phyloP scores from a whole-genome alignment of 1,284 basidiomycete species.

The Apiotrichum gracile region DNA sequence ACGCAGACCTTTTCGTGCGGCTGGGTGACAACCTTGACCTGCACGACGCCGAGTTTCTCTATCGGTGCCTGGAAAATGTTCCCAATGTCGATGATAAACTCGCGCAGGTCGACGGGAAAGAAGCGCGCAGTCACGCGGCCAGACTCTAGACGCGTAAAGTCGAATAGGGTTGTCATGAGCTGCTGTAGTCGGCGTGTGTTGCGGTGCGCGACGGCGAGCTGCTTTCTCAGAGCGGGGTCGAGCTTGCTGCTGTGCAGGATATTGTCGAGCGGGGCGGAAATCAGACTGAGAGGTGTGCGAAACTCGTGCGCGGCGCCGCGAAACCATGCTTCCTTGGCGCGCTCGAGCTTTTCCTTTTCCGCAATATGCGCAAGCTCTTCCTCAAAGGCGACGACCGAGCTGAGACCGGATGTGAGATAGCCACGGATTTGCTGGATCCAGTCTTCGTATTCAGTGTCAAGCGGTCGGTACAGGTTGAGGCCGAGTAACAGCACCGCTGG shows the following conservation, averaged over 20 bases:
- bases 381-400: constrained; percentile 38
- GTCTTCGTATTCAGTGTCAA: constrained; percentile 38
- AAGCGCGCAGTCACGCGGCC: constrained; percentile 41
- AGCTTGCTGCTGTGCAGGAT: constrained; percentile 1
- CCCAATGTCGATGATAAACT: constrained; percentile 41
- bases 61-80: constrained; percentile 42
- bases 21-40: constrained; percentile 20
- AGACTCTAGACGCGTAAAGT: constrained; percentile 42
- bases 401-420: constrained; percentile 33
- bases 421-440: constrained; percentile 36
- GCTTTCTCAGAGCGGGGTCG: constrained; percentile 19
- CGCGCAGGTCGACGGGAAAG: constrained; percentile 38
- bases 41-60: constrained; percentile 14
- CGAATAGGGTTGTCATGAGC: constrained; percentile 43
- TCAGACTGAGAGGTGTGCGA: constrained; percentile 36
- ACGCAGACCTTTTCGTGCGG: constrained; percentile 22
- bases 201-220: constrained; percentile 34
- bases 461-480: constrained; percentile 38
- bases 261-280: constrained; percentile 38
- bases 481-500: constrained; percentile 46
- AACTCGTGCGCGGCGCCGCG: constrained; percentile 45
- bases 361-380: constrained; percentile 34
- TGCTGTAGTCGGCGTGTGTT: constrained; percentile 37
- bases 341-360: constrained; percentile 28
- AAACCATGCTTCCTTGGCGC: constrained; percentile 33